These are phyloP conservation scores for Kluyveromyces sp. DNA, from an alignment of 1,139 yeast species.

Conservation along the genomic window DNA sequence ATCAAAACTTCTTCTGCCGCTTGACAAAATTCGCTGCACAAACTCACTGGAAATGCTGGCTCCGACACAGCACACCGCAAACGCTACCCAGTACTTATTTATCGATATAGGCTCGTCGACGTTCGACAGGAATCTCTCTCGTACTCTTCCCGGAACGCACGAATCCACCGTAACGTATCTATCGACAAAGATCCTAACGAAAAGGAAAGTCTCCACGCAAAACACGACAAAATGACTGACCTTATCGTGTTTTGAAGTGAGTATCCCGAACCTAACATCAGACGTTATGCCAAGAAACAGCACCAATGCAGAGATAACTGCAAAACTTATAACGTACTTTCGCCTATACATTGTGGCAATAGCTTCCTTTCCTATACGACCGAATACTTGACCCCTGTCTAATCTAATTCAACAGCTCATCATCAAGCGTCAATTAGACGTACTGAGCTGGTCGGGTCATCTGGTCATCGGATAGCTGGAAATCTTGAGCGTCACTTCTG, in stretches of 20 bases:
- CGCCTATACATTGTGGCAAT: not conserved
- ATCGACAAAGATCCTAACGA: slow-evolving; percentile 26
- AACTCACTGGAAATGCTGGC: slow-evolving; percentile 50
- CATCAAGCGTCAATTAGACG: no score
- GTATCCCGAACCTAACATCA: slow-evolving; percentile 40
- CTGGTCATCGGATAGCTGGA: no score
- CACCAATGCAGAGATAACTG: slow-evolving; percentile 7
- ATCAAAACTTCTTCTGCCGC: slow-evolving; percentile 41
- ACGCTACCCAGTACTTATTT: slow-evolving; percentile 34
- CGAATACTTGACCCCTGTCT: not conserved
- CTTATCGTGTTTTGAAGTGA: slow-evolving; percentile 46
- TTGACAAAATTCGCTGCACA: slow-evolving; percentile 40
- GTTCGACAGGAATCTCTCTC: not conserved
- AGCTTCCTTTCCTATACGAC: not conserved
- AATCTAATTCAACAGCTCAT: no score
- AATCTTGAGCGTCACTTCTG: no score
- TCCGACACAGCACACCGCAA: slow-evolving; percentile 38
- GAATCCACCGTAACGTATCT: not conserved
- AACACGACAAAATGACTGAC: slow-evolving; percentile 44
- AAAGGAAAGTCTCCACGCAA: slow-evolving; percentile 42
- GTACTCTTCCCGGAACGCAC: not conserved
- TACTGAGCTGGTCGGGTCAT: no score
- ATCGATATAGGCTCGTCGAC: slow-evolving; percentile 10
- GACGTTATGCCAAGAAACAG: slow-evolving; percentile 32
- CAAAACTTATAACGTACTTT: not conserved